phyloP scores from a whole-genome alignment of 2,329 filamentous ascomycete species.

The Fusarium cicatricum region DNA sequence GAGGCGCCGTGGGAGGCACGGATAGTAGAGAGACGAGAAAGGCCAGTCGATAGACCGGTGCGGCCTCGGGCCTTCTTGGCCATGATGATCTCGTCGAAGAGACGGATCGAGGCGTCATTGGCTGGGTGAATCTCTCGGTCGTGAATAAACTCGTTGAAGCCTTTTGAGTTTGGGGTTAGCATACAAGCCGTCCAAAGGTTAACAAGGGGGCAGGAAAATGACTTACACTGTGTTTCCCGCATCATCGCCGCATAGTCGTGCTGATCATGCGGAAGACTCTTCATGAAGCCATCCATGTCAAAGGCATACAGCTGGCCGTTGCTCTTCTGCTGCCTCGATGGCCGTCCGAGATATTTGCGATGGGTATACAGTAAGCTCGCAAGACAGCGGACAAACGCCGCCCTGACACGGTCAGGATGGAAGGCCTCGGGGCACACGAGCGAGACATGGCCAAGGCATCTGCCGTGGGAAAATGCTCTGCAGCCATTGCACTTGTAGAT shows the following conservation, averaged over 20 bases:
- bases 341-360: slow-evolving; percentile 68
- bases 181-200: neutral
- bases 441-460: slow-evolving; percentile 69
- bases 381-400: slow-evolving; percentile 70
- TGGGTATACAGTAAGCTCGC: slow-evolving; percentile 74
- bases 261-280: slow-evolving; percentile 70
- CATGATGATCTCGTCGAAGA: slow-evolving; percentile 86
- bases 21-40: slow-evolving; percentile 68
- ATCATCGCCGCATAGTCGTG: slow-evolving; percentile 71
- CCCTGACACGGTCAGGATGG: slow-evolving; percentile 67
- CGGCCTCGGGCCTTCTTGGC: slow-evolving; percentile 77
- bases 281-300: slow-evolving; percentile 71
- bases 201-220: neutral
- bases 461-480: slow-evolving; percentile 62
- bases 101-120: slow-evolving; percentile 71
- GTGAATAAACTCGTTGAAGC: slow-evolving; percentile 85
- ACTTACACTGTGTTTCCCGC: slow-evolving; percentile 71
- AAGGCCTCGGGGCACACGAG: slow-evolving; percentile 71
- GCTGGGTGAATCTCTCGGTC: slow-evolving; percentile 74
- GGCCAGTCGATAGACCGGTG: slow-evolving; percentile 69
- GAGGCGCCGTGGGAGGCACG: slow-evolving; percentile 63
- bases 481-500: slow-evolving; percentile 79
- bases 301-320: slow-evolving; percentile 69
- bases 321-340: slow-evolving; percentile 66
- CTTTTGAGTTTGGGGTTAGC: slow-evolving; percentile 32